Conservation (phyloP, 352 stramenopile genomes). For the Pythium aristosporum region DNA sequence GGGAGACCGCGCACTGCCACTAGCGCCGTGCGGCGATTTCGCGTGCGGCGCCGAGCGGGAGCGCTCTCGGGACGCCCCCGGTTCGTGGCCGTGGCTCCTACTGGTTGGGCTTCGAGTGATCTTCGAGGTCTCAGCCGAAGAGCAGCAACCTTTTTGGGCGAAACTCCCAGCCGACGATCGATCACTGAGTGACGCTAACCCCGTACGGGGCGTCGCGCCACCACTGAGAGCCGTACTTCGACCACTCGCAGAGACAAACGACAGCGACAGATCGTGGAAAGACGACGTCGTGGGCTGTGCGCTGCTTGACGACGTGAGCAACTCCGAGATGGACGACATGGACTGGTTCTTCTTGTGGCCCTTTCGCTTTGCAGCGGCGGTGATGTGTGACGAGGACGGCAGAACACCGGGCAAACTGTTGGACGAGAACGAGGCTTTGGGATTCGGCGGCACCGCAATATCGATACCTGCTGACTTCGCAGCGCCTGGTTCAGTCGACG, state of each 20-base stretch:
- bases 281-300: constrained; percentile 35
- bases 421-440: constrained; percentile 26
- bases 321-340: constrained; percentile 86
- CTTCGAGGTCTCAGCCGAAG: not conserved
- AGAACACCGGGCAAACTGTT: constrained; percentile 36
- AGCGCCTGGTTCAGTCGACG: constrained; percentile 10
- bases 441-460: constrained; percentile 1
- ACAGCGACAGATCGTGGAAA: constrained; percentile 59
- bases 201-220: constrained; percentile 59
- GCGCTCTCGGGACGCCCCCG: constrained; percentile 38
- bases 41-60: constrained; percentile 61
- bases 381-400: constrained; percentile 28
- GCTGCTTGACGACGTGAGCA: constrained; percentile 47
- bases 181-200: constrained; percentile 69
- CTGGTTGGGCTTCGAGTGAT: constrained; percentile 18
- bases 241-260: constrained; percentile 32
- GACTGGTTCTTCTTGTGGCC: constrained; percentile 89
- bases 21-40: constrained; percentile 3
- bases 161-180: constrained; percentile 21
- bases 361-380: constrained; percentile 52
- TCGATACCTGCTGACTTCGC: constrained; percentile 5
- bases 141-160: not conserved
- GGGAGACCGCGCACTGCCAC: not conserved
- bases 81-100: constrained; percentile 21
- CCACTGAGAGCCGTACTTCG: constrained; percentile 46